phyloP scores from a whole-genome alignment of 2,329 filamentous ascomycete species.

The Drechslerella stenobrocha region DNA sequence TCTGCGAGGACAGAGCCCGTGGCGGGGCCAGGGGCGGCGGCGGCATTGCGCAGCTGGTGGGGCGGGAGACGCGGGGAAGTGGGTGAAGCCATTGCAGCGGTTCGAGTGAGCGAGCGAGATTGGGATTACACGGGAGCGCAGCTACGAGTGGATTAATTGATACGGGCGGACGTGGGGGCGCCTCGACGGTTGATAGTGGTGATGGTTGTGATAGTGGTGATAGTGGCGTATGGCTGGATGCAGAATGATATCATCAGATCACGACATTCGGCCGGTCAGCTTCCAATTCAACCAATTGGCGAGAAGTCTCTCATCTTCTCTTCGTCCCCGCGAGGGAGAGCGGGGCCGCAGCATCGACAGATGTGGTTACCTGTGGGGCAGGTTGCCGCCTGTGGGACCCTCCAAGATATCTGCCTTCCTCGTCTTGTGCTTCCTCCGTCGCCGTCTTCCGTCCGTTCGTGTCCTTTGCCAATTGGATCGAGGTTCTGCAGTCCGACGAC shows the following conservation, averaged over 20 bases:
- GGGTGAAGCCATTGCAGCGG: conserved; percentile 33
- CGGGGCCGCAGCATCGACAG: conserved; percentile 9
- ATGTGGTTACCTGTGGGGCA: conserved; percentile 12
- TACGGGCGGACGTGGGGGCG: no score
- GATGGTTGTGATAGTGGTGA: no score
- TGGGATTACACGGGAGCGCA: conserved; percentile 11
- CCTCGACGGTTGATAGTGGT: no score
- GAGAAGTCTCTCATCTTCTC: background rate
- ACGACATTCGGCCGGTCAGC: conserved; percentile 36
- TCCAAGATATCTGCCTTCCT: conserved; percentile 49
- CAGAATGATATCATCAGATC: conserved; percentile 36
- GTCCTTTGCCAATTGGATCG: conserved; percentile 49
- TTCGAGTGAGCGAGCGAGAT: conserved; percentile 10
- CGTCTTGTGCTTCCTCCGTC: conserved; percentile 27
- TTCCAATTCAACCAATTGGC: conserved; percentile 14
- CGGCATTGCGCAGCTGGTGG: conserved; percentile 46
- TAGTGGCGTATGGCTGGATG: conserved; percentile 42
- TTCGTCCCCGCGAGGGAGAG: conserved; percentile 1
- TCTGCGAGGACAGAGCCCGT: conserved; percentile 44
- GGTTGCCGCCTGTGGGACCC: conserved; percentile 35
- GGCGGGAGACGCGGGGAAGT: conserved; percentile 45
- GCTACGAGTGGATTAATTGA: no score
- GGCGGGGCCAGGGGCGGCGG: conserved; percentile 34
- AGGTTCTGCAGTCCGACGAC: conserved; percentile 11
- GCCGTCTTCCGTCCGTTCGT: conserved; percentile 46